A percentile compares a stretch with the other conserved stretches of the same genome.
phyloP scores from a whole-genome alignment of 371 early-diverging fungal species.

The Syncephalastrum sp. region DNA sequence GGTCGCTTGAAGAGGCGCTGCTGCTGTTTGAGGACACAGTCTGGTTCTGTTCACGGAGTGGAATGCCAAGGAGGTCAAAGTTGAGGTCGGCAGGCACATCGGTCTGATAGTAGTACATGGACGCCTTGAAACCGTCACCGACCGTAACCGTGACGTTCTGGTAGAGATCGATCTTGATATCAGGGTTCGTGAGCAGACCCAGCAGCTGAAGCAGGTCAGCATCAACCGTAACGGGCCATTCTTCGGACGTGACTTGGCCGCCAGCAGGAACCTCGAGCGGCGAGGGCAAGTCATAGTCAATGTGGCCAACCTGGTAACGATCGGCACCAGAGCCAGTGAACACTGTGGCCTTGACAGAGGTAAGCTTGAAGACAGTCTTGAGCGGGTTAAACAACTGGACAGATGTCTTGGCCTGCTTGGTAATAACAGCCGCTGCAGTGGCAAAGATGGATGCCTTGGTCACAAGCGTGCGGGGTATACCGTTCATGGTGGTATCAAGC shows the following conservation, averaged over 20 bases:
- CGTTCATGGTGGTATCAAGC: slow-evolving; percentile 43
- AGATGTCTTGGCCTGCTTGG: slow-evolving; percentile 23
- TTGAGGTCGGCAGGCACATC: slow-evolving; percentile 7
- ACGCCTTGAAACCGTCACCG: slow-evolving; percentile 35
- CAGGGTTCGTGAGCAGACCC: slow-evolving; percentile 8
- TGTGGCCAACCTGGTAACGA: slow-evolving; percentile 21
- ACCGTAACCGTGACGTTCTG: slow-evolving; percentile 38
- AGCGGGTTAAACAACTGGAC: slow-evolving; percentile 51
- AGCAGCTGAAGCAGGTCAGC: slow-evolving; percentile 13
- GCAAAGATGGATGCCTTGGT: background rate
- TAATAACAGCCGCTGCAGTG: slow-evolving; percentile 9
- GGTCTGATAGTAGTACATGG: slow-evolving; percentile 34
- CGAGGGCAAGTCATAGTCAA: slow-evolving; percentile 17
- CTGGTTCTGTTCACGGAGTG: background rate
- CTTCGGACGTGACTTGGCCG: slow-evolving; percentile 17
- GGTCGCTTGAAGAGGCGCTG: too few relatives aligned
- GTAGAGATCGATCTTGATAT: slow-evolving; percentile 23
- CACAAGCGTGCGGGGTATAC: slow-evolving; percentile 28
- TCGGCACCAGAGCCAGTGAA: slow-evolving; percentile 1
- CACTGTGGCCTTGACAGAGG: slow-evolving; percentile 28
- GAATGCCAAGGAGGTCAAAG: slow-evolving; percentile 4
- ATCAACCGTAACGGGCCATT: slow-evolving; percentile 20
- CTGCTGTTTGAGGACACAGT: too few relatives aligned
- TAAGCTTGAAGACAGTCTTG: slow-evolving; percentile 38
- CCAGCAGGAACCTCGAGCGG: slow-evolving; percentile 29